Base-by-base conservation (phyloP, 345 rosid species). In the Hibiscus tridactylites region DNA sequence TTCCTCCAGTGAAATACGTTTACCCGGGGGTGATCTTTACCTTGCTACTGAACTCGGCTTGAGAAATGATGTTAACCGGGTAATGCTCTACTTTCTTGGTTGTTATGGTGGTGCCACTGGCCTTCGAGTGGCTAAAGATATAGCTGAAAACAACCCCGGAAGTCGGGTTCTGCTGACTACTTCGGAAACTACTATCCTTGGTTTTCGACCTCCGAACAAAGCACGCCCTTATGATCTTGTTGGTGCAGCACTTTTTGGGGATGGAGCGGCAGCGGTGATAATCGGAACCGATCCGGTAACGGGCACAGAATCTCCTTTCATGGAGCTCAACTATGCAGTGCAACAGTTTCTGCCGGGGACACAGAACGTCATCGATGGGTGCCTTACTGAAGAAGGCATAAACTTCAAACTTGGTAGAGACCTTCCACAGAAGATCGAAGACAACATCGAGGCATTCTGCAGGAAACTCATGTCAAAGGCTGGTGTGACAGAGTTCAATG, bases 51-150 rank as follows among this genome's bases (percentile, higher is more conserved):
- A 82, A 73, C 90, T 95, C 8, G 97, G 97, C 54, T 81, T 90
- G 13, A 87, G 80, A 73, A 89, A 73, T 16, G 91, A 90, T 46
- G 93, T 92, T 33, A 79, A 82, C 58, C 87, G 96, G 16, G 93
- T 95, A 39, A 88, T 95, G 97, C 85, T 95, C 3, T 92, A 95
- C 76, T 95, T 95, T 57, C 88, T 92, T 0, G 94, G 97, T 54
- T 95, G 97, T 73, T 92, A 90, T 29, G 97, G 97, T 3, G 97
- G 97, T 3, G 96, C 87, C 68, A 85, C 99, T 6, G 97, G 97
- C 66, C 92, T 95, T 37, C 84, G 97, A 21, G 97, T 95, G 3
- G 97, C 97, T 64, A 95, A 95, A 78, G 99, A 95, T 84, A 88
- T 92, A 12, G 99, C 91, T 2, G 97, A 95, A 79, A 95, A 95